A percentile compares a stretch with the other conserved stretches of the same genome.
These are phyloP conservation scores for Colletotrichum nymphaeae DNA, from an alignment of 2,329 filamentous ascomycete genomes.

Conservation along the genomic window DNA sequence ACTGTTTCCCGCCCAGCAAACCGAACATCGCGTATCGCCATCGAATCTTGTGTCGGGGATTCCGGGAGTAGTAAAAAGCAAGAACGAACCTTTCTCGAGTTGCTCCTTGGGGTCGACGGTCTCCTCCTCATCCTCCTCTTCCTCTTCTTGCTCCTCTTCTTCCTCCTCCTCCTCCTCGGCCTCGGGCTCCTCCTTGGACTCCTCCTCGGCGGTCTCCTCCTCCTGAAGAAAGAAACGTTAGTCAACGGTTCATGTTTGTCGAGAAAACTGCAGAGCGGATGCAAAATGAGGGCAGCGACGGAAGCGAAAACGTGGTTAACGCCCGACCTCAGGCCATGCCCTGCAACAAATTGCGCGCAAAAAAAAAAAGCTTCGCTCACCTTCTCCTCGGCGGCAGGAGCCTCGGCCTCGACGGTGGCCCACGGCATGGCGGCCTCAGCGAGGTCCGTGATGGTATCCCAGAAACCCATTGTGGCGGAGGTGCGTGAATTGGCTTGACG, in stretches of 20 bases:
- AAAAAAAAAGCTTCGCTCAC: conserved; percentile 46
- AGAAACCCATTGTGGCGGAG: conserved; percentile 71
- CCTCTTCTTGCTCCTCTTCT: conserved; percentile 80
- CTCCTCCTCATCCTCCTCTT: conserved; percentile 86
- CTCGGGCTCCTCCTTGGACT: conserved; percentile 57
- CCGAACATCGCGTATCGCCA: neutral
- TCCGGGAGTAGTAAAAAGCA: conserved; percentile 1
- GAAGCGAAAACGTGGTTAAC: neutral
- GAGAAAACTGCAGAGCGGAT: neutral
- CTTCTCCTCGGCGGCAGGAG: conserved; percentile 75
- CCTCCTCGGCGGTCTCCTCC: conserved; percentile 51
- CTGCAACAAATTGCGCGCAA: conserved; percentile 33
- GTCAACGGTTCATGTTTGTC: neutral
- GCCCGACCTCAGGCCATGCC: neutral
- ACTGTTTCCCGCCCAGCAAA: neutral
- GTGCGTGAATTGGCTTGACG: conserved; percentile 42
- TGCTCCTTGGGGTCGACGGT: conserved; percentile 86
- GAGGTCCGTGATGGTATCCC: conserved; percentile 73
- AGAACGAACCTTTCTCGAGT: conserved; percentile 87
- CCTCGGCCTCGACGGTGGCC: conserved; percentile 73
- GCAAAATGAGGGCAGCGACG: neutral
- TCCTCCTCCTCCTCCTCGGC: conserved; percentile 69
- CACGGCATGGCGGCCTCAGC: conserved; percentile 74
- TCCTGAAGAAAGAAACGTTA: conserved; percentile 42
- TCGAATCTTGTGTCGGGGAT: neutral